Base-by-base conservation (phyloP, 2,329 filamentous ascomycete genomes). In the Nemania serpens region DNA sequence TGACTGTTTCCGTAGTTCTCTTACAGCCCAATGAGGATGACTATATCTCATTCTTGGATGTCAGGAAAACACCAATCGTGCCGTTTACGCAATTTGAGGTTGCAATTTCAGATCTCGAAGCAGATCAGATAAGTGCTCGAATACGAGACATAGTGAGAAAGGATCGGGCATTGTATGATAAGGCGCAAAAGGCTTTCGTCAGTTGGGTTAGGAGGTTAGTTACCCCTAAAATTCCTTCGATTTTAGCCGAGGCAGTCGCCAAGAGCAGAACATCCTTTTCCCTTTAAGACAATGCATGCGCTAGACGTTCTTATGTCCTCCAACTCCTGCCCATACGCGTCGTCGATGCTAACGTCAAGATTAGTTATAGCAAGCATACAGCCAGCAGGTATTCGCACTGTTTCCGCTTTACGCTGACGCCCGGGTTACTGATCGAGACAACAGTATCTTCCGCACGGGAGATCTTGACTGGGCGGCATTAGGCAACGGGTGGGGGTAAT, bases 171-270 rank as follows among this genome's bases (percentile, higher is more conserved):
- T 73, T 95, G 11, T 89, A 95, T 73, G 93, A 97, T 74, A 95
- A 96, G 71, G 93, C 90, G 0, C 92, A 97, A 72, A 88, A 89
- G 63, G 95, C 89, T 0, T 98, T 99, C 69, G 94, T 98, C 20
- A 94, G 90, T 72, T 98, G 93, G 91, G 87, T 96, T 1, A 87
- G 93, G 72, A 90, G 63, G 63, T 63, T 41, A 58, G 62, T 60
- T 29, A 45, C 34, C 15, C 9, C 33, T 13, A 11, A 3, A 29
- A 11, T 22, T 25, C 18, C 5, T 41, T 49, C n/a, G 1, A 7
- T 13, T 34, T 29, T n/a, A 36, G 11, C 29, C 9, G 37, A n/a
- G 9, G 25, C n/a, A 0, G 39, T 41, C 13, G 5, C 4, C n/a
- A 48, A 41, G 13, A 18, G 5, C 20, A 47, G 36, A 4, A 5